Evolutionary conservation across 176 grass and related monocot species (phyloP).

Genomic region (Hyparrhenia diplandra): DNA sequence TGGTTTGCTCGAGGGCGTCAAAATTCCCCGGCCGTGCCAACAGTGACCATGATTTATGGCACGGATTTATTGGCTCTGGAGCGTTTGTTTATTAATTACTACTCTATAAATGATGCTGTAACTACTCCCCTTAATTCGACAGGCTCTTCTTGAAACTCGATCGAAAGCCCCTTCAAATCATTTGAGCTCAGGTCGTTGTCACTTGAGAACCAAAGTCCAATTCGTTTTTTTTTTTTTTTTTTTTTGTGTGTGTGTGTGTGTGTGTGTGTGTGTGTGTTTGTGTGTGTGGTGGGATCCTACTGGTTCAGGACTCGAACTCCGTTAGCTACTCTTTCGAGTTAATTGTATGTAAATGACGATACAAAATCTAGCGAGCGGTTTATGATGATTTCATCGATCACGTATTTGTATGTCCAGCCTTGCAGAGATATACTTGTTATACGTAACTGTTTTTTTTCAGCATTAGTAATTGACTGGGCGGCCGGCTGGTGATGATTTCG

Average conservation of each 20-base stretch:
- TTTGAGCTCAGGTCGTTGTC: background rate
- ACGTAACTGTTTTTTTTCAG: too few relatives aligned
- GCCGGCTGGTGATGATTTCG: too few relatives aligned
- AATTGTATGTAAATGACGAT: too few relatives aligned
- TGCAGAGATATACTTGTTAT: too few relatives aligned
- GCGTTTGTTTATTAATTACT: background rate
- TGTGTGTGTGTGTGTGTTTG: too few relatives aligned
- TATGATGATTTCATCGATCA: too few relatives aligned
- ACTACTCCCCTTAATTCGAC: background rate
- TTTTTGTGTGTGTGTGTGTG: too few relatives aligned
- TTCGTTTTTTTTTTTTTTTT: background rate
- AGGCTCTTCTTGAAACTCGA: background rate
- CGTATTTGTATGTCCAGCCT: too few relatives aligned
- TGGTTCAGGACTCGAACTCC: background rate
- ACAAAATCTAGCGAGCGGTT: too few relatives aligned
- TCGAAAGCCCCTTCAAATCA: too few relatives aligned
- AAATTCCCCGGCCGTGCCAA: conserved; percentile 30
- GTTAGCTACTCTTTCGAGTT: too few relatives aligned
- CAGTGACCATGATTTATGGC: background rate
- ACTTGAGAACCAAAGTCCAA: background rate
- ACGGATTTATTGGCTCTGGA: background rate
- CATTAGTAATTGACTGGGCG: too few relatives aligned
- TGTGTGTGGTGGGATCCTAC: background rate
- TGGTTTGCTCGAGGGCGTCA: background rate
- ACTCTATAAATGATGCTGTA: background rate